Evolutionary conservation across 441 rosid genomes (phyloP).

Genomic region (Macaranga tanarius): DNA sequence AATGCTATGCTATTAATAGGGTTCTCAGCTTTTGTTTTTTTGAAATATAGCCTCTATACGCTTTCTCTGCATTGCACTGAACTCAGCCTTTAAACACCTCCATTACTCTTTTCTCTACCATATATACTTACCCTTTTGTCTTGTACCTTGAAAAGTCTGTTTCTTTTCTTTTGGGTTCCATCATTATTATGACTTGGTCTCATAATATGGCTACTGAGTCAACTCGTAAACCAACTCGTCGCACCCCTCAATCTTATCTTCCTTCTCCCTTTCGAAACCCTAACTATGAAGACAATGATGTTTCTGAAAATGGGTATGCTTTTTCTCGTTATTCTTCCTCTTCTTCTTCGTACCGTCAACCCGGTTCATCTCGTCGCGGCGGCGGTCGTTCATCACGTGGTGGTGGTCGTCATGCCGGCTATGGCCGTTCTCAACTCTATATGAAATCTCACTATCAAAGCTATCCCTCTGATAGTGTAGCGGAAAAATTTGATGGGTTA

Average conservation of each 20-base stretch:
- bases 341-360: background rate
- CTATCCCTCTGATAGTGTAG: background rate
- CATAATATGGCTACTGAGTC: constrained; percentile 18
- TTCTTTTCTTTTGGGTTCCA: background rate
- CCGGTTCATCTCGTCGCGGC: constrained; percentile 17
- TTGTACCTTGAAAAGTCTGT: too few species aligned
- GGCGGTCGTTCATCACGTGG: too few species aligned
- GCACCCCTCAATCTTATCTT: constrained; percentile 24
- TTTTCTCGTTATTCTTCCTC: background rate
- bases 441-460: background rate
- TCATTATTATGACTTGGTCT: constrained; percentile 13
- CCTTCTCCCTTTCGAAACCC: constrained; percentile 34
- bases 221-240: constrained; percentile 23
- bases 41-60: background rate
- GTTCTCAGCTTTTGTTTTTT: constrained; percentile 3
- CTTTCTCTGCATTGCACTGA: background rate
- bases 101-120: too few species aligned
- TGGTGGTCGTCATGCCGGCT: constrained; percentile 7
- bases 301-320: background rate
- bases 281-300: background rate
- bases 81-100: background rate
- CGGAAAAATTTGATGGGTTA: constrained; percentile 33
- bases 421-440: constrained; percentile 13
- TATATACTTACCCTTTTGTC: too few species aligned
- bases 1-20: background rate